Base-by-base conservation (phyloP, 2,329 filamentous ascomycete species). In the Diaporthe longicolla region DNA sequence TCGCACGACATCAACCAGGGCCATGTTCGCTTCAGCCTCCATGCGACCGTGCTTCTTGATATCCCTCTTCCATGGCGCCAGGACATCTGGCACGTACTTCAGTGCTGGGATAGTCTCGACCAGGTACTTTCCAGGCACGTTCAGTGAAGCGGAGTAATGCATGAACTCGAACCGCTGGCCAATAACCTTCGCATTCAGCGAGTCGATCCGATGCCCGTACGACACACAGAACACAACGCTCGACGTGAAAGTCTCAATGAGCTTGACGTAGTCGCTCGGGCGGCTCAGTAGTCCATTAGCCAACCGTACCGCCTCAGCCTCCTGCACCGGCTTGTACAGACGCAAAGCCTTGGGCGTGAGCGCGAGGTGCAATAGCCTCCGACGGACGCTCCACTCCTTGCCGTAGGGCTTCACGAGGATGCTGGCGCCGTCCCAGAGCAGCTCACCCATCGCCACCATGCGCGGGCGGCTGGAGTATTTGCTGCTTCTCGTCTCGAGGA, bases 171-270 rank as follows among this genome's bases (percentile, higher is more conserved):
- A 85, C 10, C 85, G 81, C 54, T 86, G 82, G 43, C 82, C 82
- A 54, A 89, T 85, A 32, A 88, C 84, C 70, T 84, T 79, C 8
- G 87, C 82, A 29, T 86, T 82, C 26, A 86, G 77, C 1, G 85
- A 85, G 73, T 88, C 85, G 70, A 88, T 85, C 9, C 86, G 84
- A 72, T 87, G 85, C 0, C 87, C 87, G 76, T 88, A 89, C 6
- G 86, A 83, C 5, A 88, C 85, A 7, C 84, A 86, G 75, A 88
- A 87, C 8, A 88, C 86, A 43, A 89, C 82, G 75, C 84, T 86
- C 1, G 84, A 83, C 0, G 86, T 86, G 76, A 87, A 89, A 0
- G 85, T 82, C 76, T 88, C 84, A 32, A 88, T 82, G 24, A 84
- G 80, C 65, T 84, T 83, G 75, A 87, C 85, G 81, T 86, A 88